Evolutionary conservation across 495 filamentous ascomycete genomes (phyloP).

Genomic region (Echria macrotheca): DNA sequence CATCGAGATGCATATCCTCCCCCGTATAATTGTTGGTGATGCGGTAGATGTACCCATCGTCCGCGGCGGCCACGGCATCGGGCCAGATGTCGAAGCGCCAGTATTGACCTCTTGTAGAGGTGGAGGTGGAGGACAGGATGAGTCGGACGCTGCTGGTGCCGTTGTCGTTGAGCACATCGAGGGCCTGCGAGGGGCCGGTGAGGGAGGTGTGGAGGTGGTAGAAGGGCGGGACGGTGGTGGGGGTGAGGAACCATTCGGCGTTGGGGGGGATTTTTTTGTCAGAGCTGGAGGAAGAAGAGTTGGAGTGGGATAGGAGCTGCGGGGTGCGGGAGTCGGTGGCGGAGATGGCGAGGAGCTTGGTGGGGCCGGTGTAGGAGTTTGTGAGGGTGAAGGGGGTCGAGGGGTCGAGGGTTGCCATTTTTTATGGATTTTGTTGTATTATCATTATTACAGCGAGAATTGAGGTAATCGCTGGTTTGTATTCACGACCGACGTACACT

Average conservation of each 20-base stretch:
- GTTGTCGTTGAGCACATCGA: conserved; percentile 13
- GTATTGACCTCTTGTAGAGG: conserved; percentile 5
- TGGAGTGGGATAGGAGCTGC: no score
- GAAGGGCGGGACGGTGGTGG: background rate
- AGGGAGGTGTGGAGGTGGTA: conserved; percentile 7
- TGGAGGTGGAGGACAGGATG: background rate
- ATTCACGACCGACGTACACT: no score
- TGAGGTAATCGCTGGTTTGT: no score
- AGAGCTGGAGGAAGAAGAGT: no score
- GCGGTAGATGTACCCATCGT: background rate
- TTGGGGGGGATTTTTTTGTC: no score
- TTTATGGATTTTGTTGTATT: no score
- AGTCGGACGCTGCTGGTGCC: conserved; percentile 8
- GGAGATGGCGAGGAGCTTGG: background rate
- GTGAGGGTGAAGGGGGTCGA: background rate
- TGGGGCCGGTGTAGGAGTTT: background rate
- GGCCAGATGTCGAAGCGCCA: conserved; percentile 16
- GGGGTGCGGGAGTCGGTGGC: no score
- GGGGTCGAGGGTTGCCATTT: background rate
- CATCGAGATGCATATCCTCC: conserved; percentile 9
- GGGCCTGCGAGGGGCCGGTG: background rate
- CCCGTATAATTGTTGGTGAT: conserved; percentile 14
- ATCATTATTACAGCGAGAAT: no score
- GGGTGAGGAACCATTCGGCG: background rate
- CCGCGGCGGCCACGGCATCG: background rate